Evolutionary conservation across 495 filamentous ascomycete genomes (phyloP), one percentile per base, ranked within the genome.

Genomic region (Daldinia caldariorum): DNA sequence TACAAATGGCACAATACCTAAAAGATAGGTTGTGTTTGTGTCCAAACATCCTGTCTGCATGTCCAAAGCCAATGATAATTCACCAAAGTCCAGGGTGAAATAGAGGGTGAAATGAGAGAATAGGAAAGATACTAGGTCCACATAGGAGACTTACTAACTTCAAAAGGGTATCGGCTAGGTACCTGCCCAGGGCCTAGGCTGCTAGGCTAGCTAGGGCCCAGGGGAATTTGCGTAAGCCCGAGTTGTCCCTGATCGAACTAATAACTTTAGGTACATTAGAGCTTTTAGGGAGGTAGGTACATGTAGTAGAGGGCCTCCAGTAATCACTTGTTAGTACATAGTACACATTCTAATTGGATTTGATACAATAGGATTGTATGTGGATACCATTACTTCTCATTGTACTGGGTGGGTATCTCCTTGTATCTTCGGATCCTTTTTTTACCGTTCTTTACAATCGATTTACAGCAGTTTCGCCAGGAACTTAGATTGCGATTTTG

Each of bases 381-480:
- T 53, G 49, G 49, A 32, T 29, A 53, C 26, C 13, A 32, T 32
- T 8, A 1, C 22, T 32, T 8, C 26, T 32, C 1, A 5, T 32
- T 0, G 49, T 53, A 53, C 49, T 53, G 22, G 31, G 18, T n/a
- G 2, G 6, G 12, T 7, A 38, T 29, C 22, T 31, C 9, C 2
- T 45, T 43, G 59, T 69, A 69, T 43, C 58, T n/a, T 32, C 16
- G 7, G 31, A n/a, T 47, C 32, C 12, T 13, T 9, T 12, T 13
- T 58, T 41, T 49, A 60, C 12, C 18, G 13, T 12, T 13, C 53
- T 41, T 49, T 63, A 66, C 55, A 59, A 47, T 63, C 6, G 22
- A 59, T 59, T 74, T 74, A 61, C 72, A 68, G 54, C 2, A 8
- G 55, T 62, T 70, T 77, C 66, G 71, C 69, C 68, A 71, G 61